phyloP scores from a whole-genome alignment of 192 early-diverging fungal species.

The Lunasporangiospora selenospora region DNA sequence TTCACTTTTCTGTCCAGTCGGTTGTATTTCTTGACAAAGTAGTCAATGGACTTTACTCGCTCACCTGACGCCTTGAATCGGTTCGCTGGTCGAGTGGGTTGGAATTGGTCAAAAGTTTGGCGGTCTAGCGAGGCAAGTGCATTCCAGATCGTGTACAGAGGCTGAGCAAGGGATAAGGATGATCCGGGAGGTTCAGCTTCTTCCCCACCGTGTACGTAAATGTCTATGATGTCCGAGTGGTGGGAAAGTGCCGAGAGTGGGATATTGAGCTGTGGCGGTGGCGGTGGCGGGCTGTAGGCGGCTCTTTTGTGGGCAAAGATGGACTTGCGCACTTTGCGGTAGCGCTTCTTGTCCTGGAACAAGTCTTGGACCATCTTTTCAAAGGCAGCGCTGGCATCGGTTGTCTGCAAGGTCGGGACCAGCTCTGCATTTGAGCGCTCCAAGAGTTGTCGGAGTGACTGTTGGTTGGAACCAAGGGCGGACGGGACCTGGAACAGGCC shows the following conservation, averaged over 20 bases:
- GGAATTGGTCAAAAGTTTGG: conserved; percentile 29
- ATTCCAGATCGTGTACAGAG: conserved; percentile 46
- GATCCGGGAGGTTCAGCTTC: conserved; percentile 4
- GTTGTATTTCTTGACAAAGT: conserved; percentile 50
- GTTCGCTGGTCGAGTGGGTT: conserved; percentile 34
- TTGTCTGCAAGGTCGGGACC: no score
- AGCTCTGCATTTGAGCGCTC: no score
- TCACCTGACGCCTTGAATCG: conserved; percentile 28
- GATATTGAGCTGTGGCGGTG: conserved; percentile 27
- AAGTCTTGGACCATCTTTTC: conserved; percentile 21
- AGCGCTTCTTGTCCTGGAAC: conserved; percentile 26
- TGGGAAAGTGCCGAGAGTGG: conserved; percentile 31
- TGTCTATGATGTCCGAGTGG: conserved; percentile 42
- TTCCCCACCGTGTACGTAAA: conserved; percentile 32
- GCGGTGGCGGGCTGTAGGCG: background rate
- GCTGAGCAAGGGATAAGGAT: conserved; percentile 11
- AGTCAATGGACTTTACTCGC: conserved; percentile 41
- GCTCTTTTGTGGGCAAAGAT: conserved; percentile 43
- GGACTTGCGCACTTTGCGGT: conserved; percentile 26
- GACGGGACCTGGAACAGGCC: conserved; percentile 10
- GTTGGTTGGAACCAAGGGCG: background rate
- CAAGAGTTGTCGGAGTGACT: conserved; percentile 10
- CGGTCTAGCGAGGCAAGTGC: conserved; percentile 29
- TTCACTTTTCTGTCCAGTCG: conserved; percentile 48
- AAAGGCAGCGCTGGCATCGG: no score